Evolutionary conservation across 805 yeast species (phyloP), one percentile per base, ranked within the genome.

Genomic region (Dipodascus geniculatus): DNA sequence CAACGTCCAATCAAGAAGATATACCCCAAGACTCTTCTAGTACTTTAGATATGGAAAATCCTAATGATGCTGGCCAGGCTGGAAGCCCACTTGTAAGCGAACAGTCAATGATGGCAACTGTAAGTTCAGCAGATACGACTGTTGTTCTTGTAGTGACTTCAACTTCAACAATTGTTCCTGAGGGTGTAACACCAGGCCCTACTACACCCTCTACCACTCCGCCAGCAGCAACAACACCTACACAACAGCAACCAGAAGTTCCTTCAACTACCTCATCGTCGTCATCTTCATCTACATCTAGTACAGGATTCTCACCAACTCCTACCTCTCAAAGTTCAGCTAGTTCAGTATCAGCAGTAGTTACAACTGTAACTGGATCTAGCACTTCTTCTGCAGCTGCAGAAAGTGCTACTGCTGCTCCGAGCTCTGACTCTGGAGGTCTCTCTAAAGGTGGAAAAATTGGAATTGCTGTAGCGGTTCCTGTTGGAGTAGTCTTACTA

Each of bases 381-480:
- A 14, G 14, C 20, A n/a, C 49, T 23, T 8, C 49, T 14, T 22
- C 28, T 9, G 19, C 44, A 9, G 19, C 44, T n/a, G 23, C 49
- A 22, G 28, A 9, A 22, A 8, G 23, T 14, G 8, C 49, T 3
- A 22, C 31, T 23, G 16, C 49, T 20, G 8, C 49, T 22, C 17
- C 49, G 11, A 42, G 14, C 19, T 4, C 28, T 20, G 49, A 22
- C 4, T 22, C 31, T 47, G 28, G 49, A 3, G 49, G 49, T 14
- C n/a, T 47, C 4, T 23, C 24, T 8, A 23, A 23, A 22, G 49
- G 49, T 14, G 49, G 31, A 4, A 47, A 22, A 20, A 47, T 47
- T 47, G 49, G 31, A 22, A 23, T 47, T 16, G 49, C 49, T 47
- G 49, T 47, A 16, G 49, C 49, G 9, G 49, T 47, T 47, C 49